Base-by-base conservation (phyloP, 192 early-diverging fungal genomes). In the Geosiphon pyriformis region DNA sequence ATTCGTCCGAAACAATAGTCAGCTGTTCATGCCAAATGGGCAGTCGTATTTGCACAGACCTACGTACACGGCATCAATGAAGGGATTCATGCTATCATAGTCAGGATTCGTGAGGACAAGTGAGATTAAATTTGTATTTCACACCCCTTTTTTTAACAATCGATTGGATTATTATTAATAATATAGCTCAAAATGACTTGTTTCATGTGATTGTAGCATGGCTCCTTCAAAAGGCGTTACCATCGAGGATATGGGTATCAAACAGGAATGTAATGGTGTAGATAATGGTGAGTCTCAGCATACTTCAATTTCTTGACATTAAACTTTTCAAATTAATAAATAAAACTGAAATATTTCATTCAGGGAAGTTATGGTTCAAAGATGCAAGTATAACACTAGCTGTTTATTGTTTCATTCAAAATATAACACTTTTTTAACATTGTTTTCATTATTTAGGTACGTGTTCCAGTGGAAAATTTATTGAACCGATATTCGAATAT, bases 1-100 rank as follows among this genome's bases (percentile, higher is more conserved):
- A 53, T 55, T 46, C 32, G 23, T 29, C 20, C n/a, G n/a, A n/a
- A n/a, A n/a, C n/a, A 26, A 4, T 67, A 78, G 76, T 78, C 76
- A 15, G 80, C 83, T 64, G 73, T 87, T 15, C 86, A 91, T 76
- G 82, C 86, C 71, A 88, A 87, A 72, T 89, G 82, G 79, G 67
- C 76, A 53, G 60, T 86, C 61, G 89, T 91, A 4, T 91, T 91
- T 78, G 89, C 89, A 15, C 89, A 91, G 72, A 85, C 84, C n/a
- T 77, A 74, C 58, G 81, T 91, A 30, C 67, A 74, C 57, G 87
- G 87, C 62, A 11, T 29, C 49, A 73, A 88, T 70, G 89, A 91
- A 67, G 89, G 89, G 46, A 83, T 91, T 59, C 83, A 91, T 63
- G 86, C 83, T 4, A 84, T 89, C 61, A 65, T 88, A 37, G 88